Conservation (phyloP, 257 asterid species). For the Coffea eugenioides region DNA sequence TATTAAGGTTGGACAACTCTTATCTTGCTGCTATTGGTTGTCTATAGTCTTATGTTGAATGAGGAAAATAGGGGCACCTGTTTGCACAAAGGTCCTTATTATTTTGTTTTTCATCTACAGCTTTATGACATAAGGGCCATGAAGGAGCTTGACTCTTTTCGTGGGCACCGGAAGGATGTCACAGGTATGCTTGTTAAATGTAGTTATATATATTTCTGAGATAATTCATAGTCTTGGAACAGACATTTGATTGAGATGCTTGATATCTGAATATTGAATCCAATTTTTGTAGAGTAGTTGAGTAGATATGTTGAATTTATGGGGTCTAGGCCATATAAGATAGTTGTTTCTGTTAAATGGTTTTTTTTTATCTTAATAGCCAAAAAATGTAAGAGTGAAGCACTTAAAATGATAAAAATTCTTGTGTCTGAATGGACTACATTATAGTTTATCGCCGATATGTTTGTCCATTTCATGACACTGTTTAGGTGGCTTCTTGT, state of each 20-base stretch:
- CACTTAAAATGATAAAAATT: background rate
- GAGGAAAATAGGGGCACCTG: background rate
- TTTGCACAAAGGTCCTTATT: slow-evolving; percentile 14
- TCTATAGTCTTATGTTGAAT: background rate
- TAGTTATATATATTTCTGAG: background rate
- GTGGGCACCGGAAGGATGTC: slow-evolving; percentile 95
- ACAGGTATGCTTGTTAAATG: slow-evolving; percentile 46
- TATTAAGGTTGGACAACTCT: slow-evolving; percentile 59
- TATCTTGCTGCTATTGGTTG: background rate
- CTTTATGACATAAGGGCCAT: slow-evolving; percentile 97
- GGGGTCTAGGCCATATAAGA: background rate
- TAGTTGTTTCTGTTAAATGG: background rate
- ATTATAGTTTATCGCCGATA: background rate
- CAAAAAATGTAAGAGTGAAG: background rate
- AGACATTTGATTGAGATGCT: background rate
- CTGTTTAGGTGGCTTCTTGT: background rate
- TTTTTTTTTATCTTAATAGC: background rate
- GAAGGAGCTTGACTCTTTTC: slow-evolving; percentile 98
- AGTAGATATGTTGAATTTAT: background rate
- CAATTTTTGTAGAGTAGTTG: background rate
- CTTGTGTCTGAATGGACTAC: background rate
- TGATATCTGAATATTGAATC: background rate
- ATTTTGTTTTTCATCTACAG: slow-evolving; percentile 39
- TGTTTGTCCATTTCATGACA: background rate
- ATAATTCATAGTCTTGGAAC: background rate